Evolutionary conservation across 2,329 filamentous ascomycete genomes (phyloP), one percentile per base, ranked within the genome.

Genomic region (Fusarium armeniacum): DNA sequence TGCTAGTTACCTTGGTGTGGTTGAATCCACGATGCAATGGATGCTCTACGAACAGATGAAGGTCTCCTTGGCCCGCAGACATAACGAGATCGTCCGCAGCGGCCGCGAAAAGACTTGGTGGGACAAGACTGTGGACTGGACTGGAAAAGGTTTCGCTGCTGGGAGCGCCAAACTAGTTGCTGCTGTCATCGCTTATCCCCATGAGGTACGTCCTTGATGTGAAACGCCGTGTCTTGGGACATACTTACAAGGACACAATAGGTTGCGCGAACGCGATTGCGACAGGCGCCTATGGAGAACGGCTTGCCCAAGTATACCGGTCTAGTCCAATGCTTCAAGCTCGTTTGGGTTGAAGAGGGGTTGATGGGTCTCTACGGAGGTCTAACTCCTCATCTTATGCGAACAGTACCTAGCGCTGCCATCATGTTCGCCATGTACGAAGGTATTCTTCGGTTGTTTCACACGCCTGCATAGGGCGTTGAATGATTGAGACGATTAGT

Each of bases 381-480:
- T 20, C 84, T 98, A 75, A 97, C 94, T 16, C 94, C 95, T 47
- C 95, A 98, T 78, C 88, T 98, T 75, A 88, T 98, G 80, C 87
- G 94, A 66, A 94, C 94, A 9, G 94, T 98, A 8, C 95, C 95
- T 2, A 96, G 92, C 73, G 94, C 95, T 10, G 94, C 93, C 72
- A 97, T 98, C 79, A 98, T 97, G 92, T 97, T 98, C 79, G 94
- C 93, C 80, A 96, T 96, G 84, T 97, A 89, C 75, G 87, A 89
- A 76, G 85, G 82, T 57, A 88, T 89, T 44, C 79, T 89, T 32
- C 81, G 82, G 8, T 72, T 86, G 8, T 83, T 85, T 62, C 75
- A 82, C 61, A 80, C 80, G 10, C 76, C 78, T 16, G 77, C 78
- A 9, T 81, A 75, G 61, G 33, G 10, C 24, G 12, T 41, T 18